Base-by-base conservation (phyloP, 2,329 filamentous ascomycete species). In the Xylaria sp. region DNA sequence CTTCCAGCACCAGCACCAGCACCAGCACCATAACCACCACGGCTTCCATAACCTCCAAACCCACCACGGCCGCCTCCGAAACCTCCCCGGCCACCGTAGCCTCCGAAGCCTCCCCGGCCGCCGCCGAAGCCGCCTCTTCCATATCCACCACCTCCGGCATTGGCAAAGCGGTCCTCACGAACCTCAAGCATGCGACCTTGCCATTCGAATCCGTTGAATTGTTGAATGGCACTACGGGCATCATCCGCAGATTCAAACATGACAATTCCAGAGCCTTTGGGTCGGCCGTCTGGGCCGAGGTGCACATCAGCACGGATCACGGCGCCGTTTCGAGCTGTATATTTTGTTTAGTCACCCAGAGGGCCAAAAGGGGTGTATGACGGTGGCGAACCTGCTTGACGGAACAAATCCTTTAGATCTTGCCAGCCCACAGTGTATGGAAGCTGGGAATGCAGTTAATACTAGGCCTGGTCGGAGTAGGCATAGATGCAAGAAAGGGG, bases 131-230 rank as follows among this genome's bases (percentile, higher is more conserved):
- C 85, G 63, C 81, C 78, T 66, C 83, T 77, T 28, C 89, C 87
- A 67, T 86, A 87, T 48, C 86, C 87, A 70, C 88, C 84, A 69
- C 84, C 86, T 63, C 86, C 86, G 55, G 81, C 82, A 61, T 86
- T 90, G 67, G 96, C 96, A 78, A 94, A 99, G 66, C 96, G 92
- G 78, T 99, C 96, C 81, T 98, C 95, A 70, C 96, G 94, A 71
- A 99, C 96, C 80, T 99, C 96, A 59, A 99, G 89, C 60, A 90
- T 84, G 66, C 96, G 92, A 12, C 96, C 96, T 80, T 98, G 95
- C 96, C 96, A 99, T 72, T 99, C 96, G 79, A 97, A 98, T 67
- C 96, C 96, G 78, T 98, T 97, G 86, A 98, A 99, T 74, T 97
- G 94, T 77, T 94, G 90, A 72, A 99, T 99, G 25, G 96, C 96